Evolutionary conservation across 1,139 yeast species (phyloP).

Genomic region (Candida tetrigidarum): DNA sequence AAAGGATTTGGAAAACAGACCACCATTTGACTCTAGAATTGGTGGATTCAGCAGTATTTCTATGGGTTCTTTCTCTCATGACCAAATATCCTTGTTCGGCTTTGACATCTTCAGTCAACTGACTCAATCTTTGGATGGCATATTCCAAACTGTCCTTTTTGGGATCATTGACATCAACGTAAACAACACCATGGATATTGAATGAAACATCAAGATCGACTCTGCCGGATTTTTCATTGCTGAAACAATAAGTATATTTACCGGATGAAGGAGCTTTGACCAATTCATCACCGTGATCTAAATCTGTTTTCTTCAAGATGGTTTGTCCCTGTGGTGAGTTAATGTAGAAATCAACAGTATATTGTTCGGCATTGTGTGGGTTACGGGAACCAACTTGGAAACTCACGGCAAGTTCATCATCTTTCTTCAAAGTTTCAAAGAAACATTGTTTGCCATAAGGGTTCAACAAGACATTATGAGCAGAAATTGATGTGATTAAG

Average conservation of each 20-base stretch:
- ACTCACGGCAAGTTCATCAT: constrained; percentile 86
- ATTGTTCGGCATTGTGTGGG: constrained; percentile 76
- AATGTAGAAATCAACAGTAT: constrained; percentile 72
- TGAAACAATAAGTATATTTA: constrained; percentile 86
- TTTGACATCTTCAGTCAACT: constrained; percentile 82
- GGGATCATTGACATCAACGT: constrained; percentile 84
- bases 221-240: constrained; percentile 76
- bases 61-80: constrained; percentile 95
- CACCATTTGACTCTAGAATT: constrained; percentile 98
- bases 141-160: constrained; percentile 82
- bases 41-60: constrained; percentile 98
- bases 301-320: constrained; percentile 52
- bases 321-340: constrained; percentile 63
- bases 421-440: constrained; percentile 77
- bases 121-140: constrained; percentile 77
- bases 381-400: constrained; percentile 96
- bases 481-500: constrained; percentile 26
- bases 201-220: constrained; percentile 91
- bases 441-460: constrained; percentile 89
- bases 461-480: constrained; percentile 85
- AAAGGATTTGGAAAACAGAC: constrained; percentile 89
- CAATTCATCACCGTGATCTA: constrained; percentile 82
- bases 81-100: constrained; percentile 94
- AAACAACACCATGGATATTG: constrained; percentile 92
- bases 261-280: constrained; percentile 71